Evolutionary conservation across 2,329 filamentous ascomycete species (phyloP).

Genomic region (Ophiostoma himal-ulmi): DNA sequence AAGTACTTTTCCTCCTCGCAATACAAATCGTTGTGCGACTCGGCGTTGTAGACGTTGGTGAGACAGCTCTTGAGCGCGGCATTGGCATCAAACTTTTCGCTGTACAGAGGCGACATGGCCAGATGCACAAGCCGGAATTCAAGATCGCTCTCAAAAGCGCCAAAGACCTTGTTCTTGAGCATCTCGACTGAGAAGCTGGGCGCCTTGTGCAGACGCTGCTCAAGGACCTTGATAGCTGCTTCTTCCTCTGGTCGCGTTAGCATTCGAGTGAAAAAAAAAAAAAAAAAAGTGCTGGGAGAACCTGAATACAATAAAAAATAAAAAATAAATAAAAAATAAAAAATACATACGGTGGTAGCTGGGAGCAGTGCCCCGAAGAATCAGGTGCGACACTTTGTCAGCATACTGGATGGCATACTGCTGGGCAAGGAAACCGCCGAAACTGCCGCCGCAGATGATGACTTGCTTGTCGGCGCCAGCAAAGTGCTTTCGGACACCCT

Average conservation of each 20-base stretch:
- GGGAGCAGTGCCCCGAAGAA: constrained; percentile 36
- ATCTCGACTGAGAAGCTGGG: constrained; percentile 36
- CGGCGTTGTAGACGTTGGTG: constrained; percentile 33
- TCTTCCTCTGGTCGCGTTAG: constrained; percentile 29
- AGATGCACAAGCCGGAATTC: constrained; percentile 37
- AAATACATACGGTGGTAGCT: constrained; percentile 33
- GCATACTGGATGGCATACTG: constrained; percentile 38
- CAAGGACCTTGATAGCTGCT: constrained; percentile 32
- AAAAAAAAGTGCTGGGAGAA: too few relatives aligned
- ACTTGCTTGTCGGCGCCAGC: constrained; percentile 26
- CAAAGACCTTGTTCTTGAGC: constrained; percentile 37
- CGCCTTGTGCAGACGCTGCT: constrained; percentile 32
- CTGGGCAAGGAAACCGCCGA: constrained; percentile 38
- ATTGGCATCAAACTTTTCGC: constrained; percentile 34
- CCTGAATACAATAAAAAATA: neutral
- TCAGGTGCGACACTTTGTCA: constrained; percentile 31
- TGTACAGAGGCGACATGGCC: constrained; percentile 36
- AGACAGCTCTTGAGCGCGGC: constrained; percentile 31
- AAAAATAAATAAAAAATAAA: too few relatives aligned
- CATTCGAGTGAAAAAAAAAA: too few relatives aligned
- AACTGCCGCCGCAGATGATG: constrained; percentile 37
- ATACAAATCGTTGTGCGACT: constrained; percentile 37
- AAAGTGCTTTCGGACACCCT: constrained; percentile 33
- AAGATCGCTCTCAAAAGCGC: constrained; percentile 34
- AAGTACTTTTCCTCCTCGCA: constrained; percentile 36